Evolutionary conservation across 106 monocot species (phyloP).

Genomic region (Dendrobium chrysotoxum): DNA sequence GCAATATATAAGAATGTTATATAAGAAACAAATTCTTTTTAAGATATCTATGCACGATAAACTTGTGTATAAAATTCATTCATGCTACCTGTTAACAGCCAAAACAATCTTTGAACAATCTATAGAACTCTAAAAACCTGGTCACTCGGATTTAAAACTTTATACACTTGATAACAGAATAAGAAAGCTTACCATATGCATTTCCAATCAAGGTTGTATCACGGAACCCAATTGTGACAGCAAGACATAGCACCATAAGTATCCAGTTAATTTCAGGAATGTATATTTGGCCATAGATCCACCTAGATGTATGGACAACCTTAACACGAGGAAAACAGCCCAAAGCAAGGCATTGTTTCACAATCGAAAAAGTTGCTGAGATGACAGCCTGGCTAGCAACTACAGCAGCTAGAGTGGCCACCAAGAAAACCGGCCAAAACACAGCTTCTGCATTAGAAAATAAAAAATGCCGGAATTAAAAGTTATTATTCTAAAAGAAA

Average conservation of each 20-base stretch:
- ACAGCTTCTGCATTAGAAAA: constrained; percentile 51
- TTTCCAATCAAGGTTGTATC: constrained; percentile 68
- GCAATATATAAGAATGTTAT: not conserved
- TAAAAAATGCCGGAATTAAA: not conserved
- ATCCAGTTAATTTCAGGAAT: constrained; percentile 90
- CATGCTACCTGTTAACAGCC: too few species aligned
- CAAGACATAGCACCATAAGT: constrained; percentile 68
- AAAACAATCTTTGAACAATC: too few species aligned
- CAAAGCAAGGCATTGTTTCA: constrained; percentile 78
- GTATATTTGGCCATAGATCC: constrained; percentile 77
- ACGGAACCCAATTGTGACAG: constrained; percentile 67
- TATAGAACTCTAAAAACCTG: too few species aligned
- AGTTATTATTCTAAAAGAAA: not conserved
- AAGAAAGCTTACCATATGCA: constrained; percentile 62
- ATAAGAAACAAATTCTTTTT: not conserved
- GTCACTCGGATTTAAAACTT: too few species aligned
- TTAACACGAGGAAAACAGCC: constrained; percentile 93
- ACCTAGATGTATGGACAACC: constrained; percentile 72
- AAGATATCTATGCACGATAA: not conserved
- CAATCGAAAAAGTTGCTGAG: constrained; percentile 90
- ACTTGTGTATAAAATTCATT: too few species aligned
- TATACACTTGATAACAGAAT: not conserved
- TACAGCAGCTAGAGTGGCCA: constrained; percentile 72
- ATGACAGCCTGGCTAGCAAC: constrained; percentile 87
- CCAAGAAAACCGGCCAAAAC: constrained; percentile 79